A percentile compares a stretch with the other conserved stretches of the same genome.
Conservation (phyloP, 768 basidiomycete species). For the Botryobasidium botryosum region DNA sequence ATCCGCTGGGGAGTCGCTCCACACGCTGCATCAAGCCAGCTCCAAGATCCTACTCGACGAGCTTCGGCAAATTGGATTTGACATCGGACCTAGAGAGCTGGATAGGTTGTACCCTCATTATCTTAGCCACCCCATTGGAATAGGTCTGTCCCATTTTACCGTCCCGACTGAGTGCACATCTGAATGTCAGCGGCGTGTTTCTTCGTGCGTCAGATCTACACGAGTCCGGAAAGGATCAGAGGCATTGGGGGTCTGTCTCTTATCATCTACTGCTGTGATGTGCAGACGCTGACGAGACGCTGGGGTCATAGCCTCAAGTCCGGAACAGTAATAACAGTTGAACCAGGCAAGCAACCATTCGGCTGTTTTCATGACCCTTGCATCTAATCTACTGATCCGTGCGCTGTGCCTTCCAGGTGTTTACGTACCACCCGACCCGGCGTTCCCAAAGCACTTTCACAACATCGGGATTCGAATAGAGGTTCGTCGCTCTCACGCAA, state of each 20-base stretch:
- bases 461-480: constrained; percentile 88
- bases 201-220: constrained; percentile 51
- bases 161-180: background rate
- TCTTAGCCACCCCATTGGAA: constrained; percentile 80
- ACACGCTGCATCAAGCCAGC: constrained; percentile 62
- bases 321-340: constrained; percentile 88
- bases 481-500: constrained; percentile 24
- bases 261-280: constrained; percentile 19
- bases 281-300: constrained; percentile 6
- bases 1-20: constrained; percentile 36
- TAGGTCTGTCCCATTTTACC: constrained; percentile 35
- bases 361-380: background rate
- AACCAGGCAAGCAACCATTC: constrained; percentile 36
- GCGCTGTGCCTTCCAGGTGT: constrained; percentile 32
- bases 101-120: constrained; percentile 85
- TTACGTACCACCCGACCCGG: constrained; percentile 65
- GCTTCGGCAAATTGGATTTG: constrained; percentile 62
- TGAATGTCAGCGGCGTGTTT: background rate
- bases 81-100: constrained; percentile 41
- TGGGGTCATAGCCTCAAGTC: constrained; percentile 33
- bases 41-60: constrained; percentile 51
- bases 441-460: constrained; percentile 79
- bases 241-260: constrained; percentile 8
- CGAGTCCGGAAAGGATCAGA: constrained; percentile 34
- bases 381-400: constrained; percentile 1